These are phyloP conservation scores for Stephanodiscus triporus DNA, from an alignment of 108 stramenopile genomes.

Conservation along the genomic window DNA sequence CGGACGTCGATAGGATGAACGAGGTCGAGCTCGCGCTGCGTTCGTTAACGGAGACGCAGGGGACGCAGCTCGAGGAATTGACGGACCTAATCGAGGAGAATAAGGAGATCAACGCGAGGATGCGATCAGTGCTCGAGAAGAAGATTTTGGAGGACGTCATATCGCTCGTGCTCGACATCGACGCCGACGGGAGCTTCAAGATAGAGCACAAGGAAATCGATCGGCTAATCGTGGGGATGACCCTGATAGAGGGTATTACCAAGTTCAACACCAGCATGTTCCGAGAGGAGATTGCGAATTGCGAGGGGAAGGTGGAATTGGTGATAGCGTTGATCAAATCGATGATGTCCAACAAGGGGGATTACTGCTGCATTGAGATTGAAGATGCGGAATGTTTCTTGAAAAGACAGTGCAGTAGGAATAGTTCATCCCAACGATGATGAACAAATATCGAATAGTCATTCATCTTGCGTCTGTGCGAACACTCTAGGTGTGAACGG, in stretches of 20 bases:
- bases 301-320: slow-evolving; percentile 34
- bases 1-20: slow-evolving; percentile 45
- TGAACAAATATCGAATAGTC: too few relatives aligned
- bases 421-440: too few relatives aligned
- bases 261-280: slow-evolving; percentile 30
- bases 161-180: slow-evolving; percentile 45
- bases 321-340: slow-evolving; percentile 38
- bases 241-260: slow-evolving; percentile 40
- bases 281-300: slow-evolving; percentile 20
- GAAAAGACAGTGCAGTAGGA: slow-evolving; percentile 14
- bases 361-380: slow-evolving; percentile 30
- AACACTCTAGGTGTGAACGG: too few relatives aligned
- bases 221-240: slow-evolving; percentile 48
- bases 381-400: slow-evolving; percentile 30
- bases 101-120: slow-evolving; percentile 46
- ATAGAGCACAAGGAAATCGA: slow-evolving; percentile 48
- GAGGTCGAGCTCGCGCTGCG: slow-evolving; percentile 39
- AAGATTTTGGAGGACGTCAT: slow-evolving; percentile 39
- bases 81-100: slow-evolving; percentile 39
- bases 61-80: slow-evolving; percentile 37
- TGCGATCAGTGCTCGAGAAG: slow-evolving; percentile 35
- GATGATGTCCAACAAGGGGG: slow-evolving; percentile 16
- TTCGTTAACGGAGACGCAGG: slow-evolving; percentile 33
- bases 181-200: slow-evolving; percentile 45
- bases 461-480: too few relatives aligned